These are phyloP conservation scores for Umbelopsis sp. DNA, from an alignment of 192 early-diverging fungal genomes.

Conservation along the genomic window DNA sequence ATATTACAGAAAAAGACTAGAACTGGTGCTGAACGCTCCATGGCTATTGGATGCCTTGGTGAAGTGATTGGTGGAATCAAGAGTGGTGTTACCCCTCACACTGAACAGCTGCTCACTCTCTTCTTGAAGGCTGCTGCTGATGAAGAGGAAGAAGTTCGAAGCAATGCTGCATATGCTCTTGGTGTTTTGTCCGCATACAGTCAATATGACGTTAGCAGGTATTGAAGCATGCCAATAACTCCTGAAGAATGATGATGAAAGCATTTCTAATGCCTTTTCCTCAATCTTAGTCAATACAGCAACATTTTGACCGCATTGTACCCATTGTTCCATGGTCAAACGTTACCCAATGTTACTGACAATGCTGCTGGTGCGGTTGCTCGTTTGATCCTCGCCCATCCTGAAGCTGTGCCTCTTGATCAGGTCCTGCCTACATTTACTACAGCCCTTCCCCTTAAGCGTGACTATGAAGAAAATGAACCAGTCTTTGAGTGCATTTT, in stretches of 20 bases:
- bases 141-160: conserved; percentile 79
- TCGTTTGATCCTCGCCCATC: conserved; percentile 68
- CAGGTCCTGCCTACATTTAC: conserved; percentile 73
- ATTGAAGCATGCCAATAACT: conserved; percentile 18
- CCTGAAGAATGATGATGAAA: background rate
- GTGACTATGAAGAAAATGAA: conserved; percentile 77
- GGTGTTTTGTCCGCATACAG: conserved; percentile 73
- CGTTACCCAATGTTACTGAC: conserved; percentile 60
- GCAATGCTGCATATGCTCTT: conserved; percentile 84
- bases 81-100: conserved; percentile 55
- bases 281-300: conserved; percentile 53
- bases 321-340: conserved; percentile 60
- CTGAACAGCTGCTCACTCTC: conserved; percentile 69
- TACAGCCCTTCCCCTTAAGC: conserved; percentile 68
- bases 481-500: conserved; percentile 75
- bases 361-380: conserved; percentile 84
- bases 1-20: conserved; percentile 53
- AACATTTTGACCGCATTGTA: conserved; percentile 62
- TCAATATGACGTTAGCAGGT: conserved; percentile 65
- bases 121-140: conserved; percentile 74
- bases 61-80: conserved; percentile 74
- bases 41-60: conserved; percentile 87
- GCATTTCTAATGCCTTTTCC: background rate
- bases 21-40: conserved; percentile 78
- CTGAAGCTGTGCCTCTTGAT: conserved; percentile 68